Evolutionary conservation across 2,329 filamentous ascomycete species (phyloP), one percentile per base, ranked within the genome.

Genomic region (Sarocladium kiliense): DNA sequence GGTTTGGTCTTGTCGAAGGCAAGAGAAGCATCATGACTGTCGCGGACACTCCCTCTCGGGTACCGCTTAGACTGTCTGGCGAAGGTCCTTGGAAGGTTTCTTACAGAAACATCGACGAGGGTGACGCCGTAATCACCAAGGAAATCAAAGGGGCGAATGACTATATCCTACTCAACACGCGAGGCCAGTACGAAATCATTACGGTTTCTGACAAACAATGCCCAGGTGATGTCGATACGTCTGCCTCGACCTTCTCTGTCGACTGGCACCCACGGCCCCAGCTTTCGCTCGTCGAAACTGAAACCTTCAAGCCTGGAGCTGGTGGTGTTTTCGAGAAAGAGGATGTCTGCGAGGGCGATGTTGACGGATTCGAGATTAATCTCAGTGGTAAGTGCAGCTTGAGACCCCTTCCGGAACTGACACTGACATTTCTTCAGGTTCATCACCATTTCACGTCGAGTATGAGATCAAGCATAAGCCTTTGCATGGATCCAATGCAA

Each of bases 321-420:
- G 75, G 74, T 9, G 75, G 77, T 26, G 77, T 78, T 32, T 88
- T 86, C 66, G 68, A 85, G 62, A 95, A 95, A 70, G 81, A 85
- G 41, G 86, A 92, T 58, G 87, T 99, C 27, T 99, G 94, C 66
- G 92, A 99, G 73, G 93, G 93, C 27, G 93, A 97, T 58, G 88
- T 96, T 64, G 93, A 97, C 68, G 85, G 86, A 3, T 85, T 97
- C 55, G 91, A 97, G 64, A 76, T 99, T 54, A 80, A 81, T 42
- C 80, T 99, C 58, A 82, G 82, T 67, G 93, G 91, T 82, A 81
- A 72, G 78, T 66, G 41, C 56, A 37, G 2, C 30, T 14, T 18
- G 19, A 11, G 7, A 11, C 19, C 37, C 5, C 37, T 34, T 54
- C 30, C 25, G n/a, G 9, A 10, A 10, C 55, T 56, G 54, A 32